phyloP scores from a whole-genome alignment of 2,329 filamentous ascomycete genomes.

The Monilinia laxa region DNA sequence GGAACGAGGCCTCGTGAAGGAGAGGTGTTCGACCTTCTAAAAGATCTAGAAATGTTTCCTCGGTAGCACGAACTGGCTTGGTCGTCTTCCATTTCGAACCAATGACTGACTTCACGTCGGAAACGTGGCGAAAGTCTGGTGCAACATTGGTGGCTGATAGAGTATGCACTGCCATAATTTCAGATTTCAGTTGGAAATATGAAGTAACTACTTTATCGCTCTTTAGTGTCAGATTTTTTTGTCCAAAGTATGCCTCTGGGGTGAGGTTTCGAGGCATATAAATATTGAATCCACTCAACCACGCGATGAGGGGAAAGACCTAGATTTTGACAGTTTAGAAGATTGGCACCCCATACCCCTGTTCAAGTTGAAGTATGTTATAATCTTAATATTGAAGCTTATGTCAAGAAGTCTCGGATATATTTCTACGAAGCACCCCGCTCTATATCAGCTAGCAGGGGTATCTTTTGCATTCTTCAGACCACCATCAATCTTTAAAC shows the following conservation, averaged over 20 bases:
- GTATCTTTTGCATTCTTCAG: neutral
- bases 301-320: neutral
- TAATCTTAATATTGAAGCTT: neutral
- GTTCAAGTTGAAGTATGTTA: neutral
- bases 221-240: neutral
- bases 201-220: neutral
- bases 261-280: neutral
- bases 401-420: neutral
- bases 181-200: neutral
- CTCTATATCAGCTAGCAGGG: neutral
- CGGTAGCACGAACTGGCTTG: neutral
- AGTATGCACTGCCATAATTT: neutral
- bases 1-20: slow-evolving; percentile 2
- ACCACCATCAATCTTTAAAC: neutral
- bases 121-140: neutral
- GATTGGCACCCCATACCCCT: neutral
- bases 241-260: neutral
- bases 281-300: neutral
- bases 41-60: slow-evolving; percentile 5
- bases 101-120: neutral
- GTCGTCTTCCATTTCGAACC: slow-evolving; percentile 7
- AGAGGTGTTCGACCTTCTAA: slow-evolving; percentile 14
- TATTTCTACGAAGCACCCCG: neutral
- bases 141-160: neutral
- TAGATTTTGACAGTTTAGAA: neutral